Conservation (phyloP, 345 rosid species). For the Triadica sebifera region DNA sequence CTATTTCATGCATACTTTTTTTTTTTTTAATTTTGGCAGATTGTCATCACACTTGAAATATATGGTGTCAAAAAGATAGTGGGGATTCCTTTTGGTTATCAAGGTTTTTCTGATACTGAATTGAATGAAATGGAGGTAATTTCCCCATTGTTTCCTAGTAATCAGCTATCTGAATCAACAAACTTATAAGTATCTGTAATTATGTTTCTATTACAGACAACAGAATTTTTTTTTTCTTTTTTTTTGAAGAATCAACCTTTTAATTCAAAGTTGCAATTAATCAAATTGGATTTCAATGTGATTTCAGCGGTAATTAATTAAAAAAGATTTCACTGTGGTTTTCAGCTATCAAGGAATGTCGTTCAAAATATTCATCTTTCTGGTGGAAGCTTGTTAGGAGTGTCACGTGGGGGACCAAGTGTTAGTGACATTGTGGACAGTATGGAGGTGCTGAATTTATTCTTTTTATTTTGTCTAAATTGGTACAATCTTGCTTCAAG, state of each 20-base stretch:
- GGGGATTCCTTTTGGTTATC: constrained; percentile 94
- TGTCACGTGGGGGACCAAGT: constrained; percentile 84
- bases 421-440: constrained; percentile 69
- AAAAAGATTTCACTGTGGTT: constrained; percentile 13
- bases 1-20: not conserved
- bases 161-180: constrained; percentile 7
- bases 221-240: no score
- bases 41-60: constrained; percentile 92
- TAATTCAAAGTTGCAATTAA: constrained; percentile 8
- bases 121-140: constrained; percentile 78
- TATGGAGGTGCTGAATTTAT: constrained; percentile 57
- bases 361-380: constrained; percentile 97
- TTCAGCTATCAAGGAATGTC: constrained; percentile 88
- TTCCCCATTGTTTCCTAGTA: constrained; percentile 10
- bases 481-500: not conserved
- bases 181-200: not conserved
- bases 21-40: constrained; percentile 44
- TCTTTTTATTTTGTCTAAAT: not conserved
- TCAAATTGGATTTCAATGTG: constrained; percentile 17
- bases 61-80: constrained; percentile 92
- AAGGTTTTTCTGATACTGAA: constrained; percentile 73
- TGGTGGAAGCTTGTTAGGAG: constrained; percentile 98
- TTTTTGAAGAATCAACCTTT: no score
- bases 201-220: not conserved
- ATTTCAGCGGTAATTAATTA: constrained; percentile 35